Conservation (phyloP, 2,329 filamentous ascomycete species). For the Fusarium circinatum region DNA sequence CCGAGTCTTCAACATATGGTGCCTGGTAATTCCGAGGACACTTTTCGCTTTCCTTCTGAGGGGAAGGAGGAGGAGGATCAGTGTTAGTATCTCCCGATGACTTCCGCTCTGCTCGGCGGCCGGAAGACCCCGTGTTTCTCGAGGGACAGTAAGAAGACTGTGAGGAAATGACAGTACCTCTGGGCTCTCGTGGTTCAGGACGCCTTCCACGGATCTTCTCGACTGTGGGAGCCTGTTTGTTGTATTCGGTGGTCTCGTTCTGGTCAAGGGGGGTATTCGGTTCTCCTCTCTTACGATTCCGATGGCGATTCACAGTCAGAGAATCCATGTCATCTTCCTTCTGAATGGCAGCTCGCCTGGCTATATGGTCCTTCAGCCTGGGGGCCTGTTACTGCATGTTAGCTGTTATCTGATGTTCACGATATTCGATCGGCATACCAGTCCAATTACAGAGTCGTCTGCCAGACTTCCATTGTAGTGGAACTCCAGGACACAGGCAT, state of each 20-base stretch:
- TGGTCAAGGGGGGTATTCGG: background rate
- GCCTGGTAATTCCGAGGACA: slow-evolving; percentile 32
- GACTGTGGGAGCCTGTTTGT: background rate
- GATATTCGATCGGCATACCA: slow-evolving; percentile 34
- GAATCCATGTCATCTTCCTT: slow-evolving; percentile 29
- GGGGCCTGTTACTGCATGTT: slow-evolving; percentile 4
- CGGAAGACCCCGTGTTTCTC: slow-evolving; percentile 41
- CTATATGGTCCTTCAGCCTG: background rate
- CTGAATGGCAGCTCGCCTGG: background rate
- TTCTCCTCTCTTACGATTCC: background rate
- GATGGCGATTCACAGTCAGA: slow-evolving; percentile 12
- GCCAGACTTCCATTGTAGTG: slow-evolving; percentile 36
- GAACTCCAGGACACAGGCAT: slow-evolving; percentile 42
- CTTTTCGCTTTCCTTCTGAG: background rate
- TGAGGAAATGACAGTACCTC: background rate
- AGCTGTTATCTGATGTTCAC: slow-evolving; percentile 1
- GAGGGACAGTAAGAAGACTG: slow-evolving; percentile 29
- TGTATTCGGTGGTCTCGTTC: background rate
- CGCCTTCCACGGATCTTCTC: slow-evolving; percentile 5
- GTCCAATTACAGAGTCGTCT: slow-evolving; percentile 42
- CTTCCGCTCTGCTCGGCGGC: slow-evolving; percentile 44
- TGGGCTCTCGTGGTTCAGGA: background rate
- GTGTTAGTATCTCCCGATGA: slow-evolving; percentile 31
- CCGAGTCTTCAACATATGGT: slow-evolving; percentile 44
- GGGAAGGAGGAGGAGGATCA: slow-evolving; percentile 7